phyloP scores from a whole-genome alignment of 306 rosid genomes.

The Citrullus colocynthis region DNA sequence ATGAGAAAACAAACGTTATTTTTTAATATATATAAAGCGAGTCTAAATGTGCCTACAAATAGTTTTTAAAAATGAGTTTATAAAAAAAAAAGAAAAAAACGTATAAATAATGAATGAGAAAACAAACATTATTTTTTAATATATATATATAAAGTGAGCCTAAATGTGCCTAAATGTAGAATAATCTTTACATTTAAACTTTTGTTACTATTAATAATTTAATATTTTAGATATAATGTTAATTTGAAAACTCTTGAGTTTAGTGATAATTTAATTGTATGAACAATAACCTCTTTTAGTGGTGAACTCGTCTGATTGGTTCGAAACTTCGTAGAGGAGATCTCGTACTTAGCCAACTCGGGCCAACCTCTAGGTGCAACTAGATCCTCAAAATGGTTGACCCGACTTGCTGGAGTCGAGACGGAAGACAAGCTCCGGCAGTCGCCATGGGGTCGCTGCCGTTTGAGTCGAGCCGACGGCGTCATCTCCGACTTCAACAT shows the following conservation, averaged over 20 bases:
- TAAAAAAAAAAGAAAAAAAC: no score
- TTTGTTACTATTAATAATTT: no score
- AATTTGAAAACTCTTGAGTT: background rate
- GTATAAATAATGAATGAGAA: no score
- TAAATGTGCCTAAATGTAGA: no score
- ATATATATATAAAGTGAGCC: no score
- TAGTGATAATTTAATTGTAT: background rate
- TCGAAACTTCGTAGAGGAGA: background rate
- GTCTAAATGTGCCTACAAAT: no score
- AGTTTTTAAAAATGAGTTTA: no score
- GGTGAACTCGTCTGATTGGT: background rate
- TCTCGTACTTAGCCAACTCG: background rate
- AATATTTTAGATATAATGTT: no score
- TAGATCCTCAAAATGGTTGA: constrained; percentile 8
- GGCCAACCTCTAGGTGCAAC: background rate
- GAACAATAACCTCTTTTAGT: constrained; percentile 8
- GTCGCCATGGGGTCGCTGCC: background rate
- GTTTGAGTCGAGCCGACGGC: background rate
- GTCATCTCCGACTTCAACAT: background rate
- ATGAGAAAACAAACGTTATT: no score
- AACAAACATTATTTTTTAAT: no score
- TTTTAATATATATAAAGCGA: no score
- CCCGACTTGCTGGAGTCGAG: background rate
- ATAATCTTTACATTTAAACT: no score
- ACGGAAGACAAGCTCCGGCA: background rate